Evolutionary conservation across 2,329 filamentous ascomycete species (phyloP).

Genomic region (Massarina eburnea): DNA sequence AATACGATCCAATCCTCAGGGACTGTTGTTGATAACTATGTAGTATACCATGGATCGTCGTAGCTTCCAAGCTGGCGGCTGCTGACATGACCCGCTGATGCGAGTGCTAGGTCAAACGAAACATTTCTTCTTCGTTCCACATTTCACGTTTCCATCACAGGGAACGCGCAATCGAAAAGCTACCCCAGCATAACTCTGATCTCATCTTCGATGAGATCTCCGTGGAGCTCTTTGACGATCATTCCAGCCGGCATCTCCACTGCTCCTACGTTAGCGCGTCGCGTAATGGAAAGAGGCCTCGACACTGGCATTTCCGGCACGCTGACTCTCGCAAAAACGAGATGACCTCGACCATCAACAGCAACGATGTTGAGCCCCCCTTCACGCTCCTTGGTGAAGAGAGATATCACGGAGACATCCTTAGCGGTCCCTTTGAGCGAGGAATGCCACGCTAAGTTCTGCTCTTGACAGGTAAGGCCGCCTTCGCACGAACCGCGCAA

Average conservation of each 20-base stretch:
- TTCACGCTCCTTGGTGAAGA: constrained; percentile 14
- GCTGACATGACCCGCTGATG: not conserved
- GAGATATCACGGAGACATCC: constrained; percentile 13
- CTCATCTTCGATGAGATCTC: not conserved
- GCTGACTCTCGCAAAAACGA: constrained; percentile 15
- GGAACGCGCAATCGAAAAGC: too few species aligned
- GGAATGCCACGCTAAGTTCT: constrained; percentile 7
- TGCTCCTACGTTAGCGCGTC: not conserved
- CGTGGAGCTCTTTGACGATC: constrained; percentile 3
- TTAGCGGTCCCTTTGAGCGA: constrained; percentile 7
- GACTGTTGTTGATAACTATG: not conserved
- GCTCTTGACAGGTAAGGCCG: constrained; percentile 14
- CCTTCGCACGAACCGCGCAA: constrained; percentile 12
- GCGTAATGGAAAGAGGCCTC: not conserved
- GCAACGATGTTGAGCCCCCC: constrained; percentile 19
- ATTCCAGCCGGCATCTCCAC: constrained; percentile 2
- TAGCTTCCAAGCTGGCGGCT: not conserved
- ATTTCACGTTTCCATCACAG: not conserved
- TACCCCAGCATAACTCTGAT: not conserved
- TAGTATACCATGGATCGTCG: not conserved
- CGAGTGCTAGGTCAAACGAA: not conserved
- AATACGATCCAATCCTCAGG: not conserved
- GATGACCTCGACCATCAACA: constrained; percentile 17
- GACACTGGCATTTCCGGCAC: constrained; percentile 14
- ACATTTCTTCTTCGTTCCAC: not conserved